Evolutionary conservation across 1,284 basidiomycete species (phyloP), one percentile per base, ranked within the genome.

Genomic region (Microbotryomycetes sp.): DNA sequence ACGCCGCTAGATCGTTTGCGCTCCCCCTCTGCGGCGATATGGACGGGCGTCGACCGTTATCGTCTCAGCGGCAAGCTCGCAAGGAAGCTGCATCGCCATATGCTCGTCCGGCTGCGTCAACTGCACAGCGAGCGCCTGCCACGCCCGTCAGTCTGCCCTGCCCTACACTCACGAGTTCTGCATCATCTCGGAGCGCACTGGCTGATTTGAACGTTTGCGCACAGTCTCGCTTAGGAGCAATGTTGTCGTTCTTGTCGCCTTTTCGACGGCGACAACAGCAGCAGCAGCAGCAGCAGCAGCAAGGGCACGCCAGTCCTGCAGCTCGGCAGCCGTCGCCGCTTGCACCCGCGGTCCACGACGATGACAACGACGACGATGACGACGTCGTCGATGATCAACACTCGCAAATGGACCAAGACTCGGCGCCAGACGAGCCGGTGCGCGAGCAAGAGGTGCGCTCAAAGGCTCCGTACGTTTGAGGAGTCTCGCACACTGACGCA

Each of bases 201-300:
- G n/a, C n/a, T n/a, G n/a, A n/a, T n/a, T n/a, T n/a, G n/a, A n/a
- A n/a, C n/a, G n/a, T n/a, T n/a, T n/a, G n/a, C n/a, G n/a, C n/a
- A n/a, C n/a, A 62, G 64, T 61, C 60, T 1, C 60, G 64, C 3
- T 28, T 65, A 31, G 49, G 60, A 5, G 59, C 48, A 29, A 29
- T 65, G 6, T 47, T 65, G 4, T 57, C 57, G 4, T 65, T 61
- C 52, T 49, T 65, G 13, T 65, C 64, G 48, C 64, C 64, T 6
- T 65, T 65, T 47, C 29, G 60, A 4, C 54, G 51, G 2, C 18
- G 47, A 7, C 23, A 64, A 24, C 11, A 27, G 27, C 46, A 18
- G 11, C 18, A 49, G 26, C 46, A 27, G 23, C 51, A 31, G 31
- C 24, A 53, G 23, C 29, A n/a, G 16, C 41, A 41, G 6, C 35